phyloP scores from a whole-genome alignment of 2,329 filamentous ascomycete species.

The Thelonectria rubi region DNA sequence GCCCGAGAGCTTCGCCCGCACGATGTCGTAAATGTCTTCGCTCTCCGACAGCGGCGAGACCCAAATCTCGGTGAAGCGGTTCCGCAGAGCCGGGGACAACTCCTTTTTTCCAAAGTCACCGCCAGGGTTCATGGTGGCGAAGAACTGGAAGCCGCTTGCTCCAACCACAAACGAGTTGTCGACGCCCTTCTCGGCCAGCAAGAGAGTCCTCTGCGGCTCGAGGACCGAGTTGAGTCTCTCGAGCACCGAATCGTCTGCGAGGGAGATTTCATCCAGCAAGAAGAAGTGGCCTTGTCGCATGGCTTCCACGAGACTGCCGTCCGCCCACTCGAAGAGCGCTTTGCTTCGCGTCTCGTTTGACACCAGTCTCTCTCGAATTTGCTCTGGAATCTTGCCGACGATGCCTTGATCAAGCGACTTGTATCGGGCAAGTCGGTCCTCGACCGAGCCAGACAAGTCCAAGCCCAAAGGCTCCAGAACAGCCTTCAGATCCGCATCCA shows the following conservation, averaged over 20 bases:
- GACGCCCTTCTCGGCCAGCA: constrained; percentile 93
- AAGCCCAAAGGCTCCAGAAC: constrained; percentile 55
- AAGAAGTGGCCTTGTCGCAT: constrained; percentile 94
- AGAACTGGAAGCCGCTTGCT: constrained; percentile 85
- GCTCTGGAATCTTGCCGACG: constrained; percentile 57
- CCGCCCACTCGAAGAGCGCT: constrained; percentile 94
- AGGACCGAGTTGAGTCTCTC: constrained; percentile 97
- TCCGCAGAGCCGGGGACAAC: constrained; percentile 90
- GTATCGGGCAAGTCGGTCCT: constrained; percentile 68
- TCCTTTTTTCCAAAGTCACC: constrained; percentile 99
- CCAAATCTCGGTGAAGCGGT: constrained; percentile 99
- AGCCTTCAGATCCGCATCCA: constrained; percentile 68
- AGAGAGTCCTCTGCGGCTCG: constrained; percentile 83
- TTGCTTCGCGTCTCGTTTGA: constrained; percentile 71
- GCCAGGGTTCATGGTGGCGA: constrained; percentile 99
- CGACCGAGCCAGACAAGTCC: constrained; percentile 54
- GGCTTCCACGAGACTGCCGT: constrained; percentile 90
- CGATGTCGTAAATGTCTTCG: constrained; percentile 88
- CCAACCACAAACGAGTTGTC: constrained; percentile 83
- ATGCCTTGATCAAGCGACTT: constrained; percentile 57
- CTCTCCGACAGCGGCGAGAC: constrained; percentile 86
- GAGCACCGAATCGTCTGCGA: constrained; percentile 96
- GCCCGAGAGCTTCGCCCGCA: constrained; percentile 75
- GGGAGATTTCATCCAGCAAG: constrained; percentile 94
- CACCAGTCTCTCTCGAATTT: constrained; percentile 57